Evolutionary conservation across 768 basidiomycete genomes (phyloP).

Genomic region (Lactarius pseudohatsudake): DNA sequence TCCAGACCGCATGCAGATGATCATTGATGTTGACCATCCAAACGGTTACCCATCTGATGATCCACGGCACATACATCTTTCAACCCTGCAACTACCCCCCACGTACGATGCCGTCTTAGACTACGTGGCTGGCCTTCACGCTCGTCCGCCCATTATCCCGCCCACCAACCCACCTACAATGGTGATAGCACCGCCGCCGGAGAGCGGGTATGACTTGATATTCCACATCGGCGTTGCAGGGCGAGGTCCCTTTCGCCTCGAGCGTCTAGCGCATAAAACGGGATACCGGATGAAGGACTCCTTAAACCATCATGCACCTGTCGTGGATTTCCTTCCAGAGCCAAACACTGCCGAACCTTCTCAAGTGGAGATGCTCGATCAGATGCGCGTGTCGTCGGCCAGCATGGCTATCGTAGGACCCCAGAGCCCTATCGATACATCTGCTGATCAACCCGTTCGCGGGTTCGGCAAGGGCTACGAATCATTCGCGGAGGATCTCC

Average conservation of each 20-base stretch:
- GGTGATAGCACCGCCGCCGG: conserved; percentile 44
- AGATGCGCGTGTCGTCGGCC: conserved; percentile 33
- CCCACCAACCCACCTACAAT: conserved; percentile 34
- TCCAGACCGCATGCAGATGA: conserved; percentile 30
- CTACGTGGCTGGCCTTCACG: conserved; percentile 57
- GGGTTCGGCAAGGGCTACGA: conserved; percentile 46
- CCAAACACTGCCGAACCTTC: conserved; percentile 21
- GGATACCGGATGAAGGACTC: conserved; percentile 74
- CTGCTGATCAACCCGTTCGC: conserved; percentile 26
- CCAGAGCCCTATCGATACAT: conserved; percentile 15
- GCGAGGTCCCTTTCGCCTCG: conserved; percentile 66
- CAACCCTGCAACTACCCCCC: conserved; percentile 57
- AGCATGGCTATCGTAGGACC: conserved; percentile 17
- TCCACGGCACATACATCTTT: conserved; percentile 54
- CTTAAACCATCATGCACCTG: conserved; percentile 53
- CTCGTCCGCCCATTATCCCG: conserved; percentile 51
- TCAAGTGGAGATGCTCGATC: conserved; percentile 44
- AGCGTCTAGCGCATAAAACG: conserved; percentile 61
- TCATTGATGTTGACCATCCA: conserved; percentile 22
- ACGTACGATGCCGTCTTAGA: conserved; percentile 57
- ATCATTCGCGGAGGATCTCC: conserved; percentile 50
- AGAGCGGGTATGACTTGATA: conserved; percentile 64
- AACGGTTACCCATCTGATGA: conserved; percentile 24
- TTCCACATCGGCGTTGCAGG: conserved; percentile 72
- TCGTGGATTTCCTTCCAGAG: conserved; percentile 35